Conservation (phyloP, 2,329 filamentous ascomycete genomes). For the Aspergillus sp. region DNA sequence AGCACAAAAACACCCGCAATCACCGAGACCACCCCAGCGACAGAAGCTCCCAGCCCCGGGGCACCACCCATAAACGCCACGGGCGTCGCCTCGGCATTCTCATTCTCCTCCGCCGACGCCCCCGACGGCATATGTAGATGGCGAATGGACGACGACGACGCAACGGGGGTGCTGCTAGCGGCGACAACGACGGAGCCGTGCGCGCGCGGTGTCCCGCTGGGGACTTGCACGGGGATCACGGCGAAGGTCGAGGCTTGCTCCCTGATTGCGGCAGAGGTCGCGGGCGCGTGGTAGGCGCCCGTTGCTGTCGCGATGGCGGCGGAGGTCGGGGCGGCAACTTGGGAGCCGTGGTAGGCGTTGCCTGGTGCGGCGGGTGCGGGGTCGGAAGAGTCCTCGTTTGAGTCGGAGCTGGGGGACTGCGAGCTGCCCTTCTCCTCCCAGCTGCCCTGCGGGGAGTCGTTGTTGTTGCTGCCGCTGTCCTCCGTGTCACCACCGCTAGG, state of each 20-base stretch:
- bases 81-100: constrained; percentile 41
- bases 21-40: constrained; percentile 28
- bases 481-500: neutral
- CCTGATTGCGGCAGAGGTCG: constrained; percentile 14
- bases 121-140: constrained; percentile 45
- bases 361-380: no score
- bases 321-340: neutral
- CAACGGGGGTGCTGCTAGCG: constrained; percentile 25
- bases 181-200: constrained; percentile 24
- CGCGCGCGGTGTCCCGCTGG: constrained; percentile 17
- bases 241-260: constrained; percentile 26
- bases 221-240: constrained; percentile 35
- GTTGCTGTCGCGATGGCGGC: neutral
- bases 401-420: neutral
- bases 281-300: constrained; percentile 2
- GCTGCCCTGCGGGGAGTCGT: no score
- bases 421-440: no score
- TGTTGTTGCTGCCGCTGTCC: no score
- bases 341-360: neutral
- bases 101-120: constrained; percentile 49
- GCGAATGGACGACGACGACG: constrained; percentile 27
- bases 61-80: constrained; percentile 32
- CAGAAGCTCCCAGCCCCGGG: constrained; percentile 11
- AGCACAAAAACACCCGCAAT: constrained; percentile 32
- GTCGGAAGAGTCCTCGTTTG: no score